Conservation (phyloP, 2,329 filamentous ascomycete species). For the Sclerotinia subarctica region DNA sequence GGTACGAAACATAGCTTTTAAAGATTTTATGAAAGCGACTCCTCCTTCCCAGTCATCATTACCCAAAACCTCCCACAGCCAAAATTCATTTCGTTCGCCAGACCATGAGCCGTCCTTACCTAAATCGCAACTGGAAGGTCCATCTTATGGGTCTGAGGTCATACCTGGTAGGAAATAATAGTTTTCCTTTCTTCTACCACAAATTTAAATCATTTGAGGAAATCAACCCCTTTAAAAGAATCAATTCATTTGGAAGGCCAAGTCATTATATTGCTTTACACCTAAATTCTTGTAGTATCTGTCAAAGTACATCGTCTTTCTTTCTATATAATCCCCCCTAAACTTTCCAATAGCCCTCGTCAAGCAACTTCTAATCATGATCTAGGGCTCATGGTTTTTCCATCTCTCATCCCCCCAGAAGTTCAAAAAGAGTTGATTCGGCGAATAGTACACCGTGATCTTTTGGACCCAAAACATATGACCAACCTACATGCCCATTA, state of each 20-base stretch:
- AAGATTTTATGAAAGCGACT: neutral
- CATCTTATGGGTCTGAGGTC: conserved; percentile 51
- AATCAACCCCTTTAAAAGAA: neutral
- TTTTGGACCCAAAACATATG: conserved; percentile 69
- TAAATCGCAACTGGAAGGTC: neutral
- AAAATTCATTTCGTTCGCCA: neutral
- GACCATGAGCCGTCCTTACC: neutral
- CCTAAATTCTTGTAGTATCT: neutral
- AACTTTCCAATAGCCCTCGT: neutral
- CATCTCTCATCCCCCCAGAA: conserved; percentile 65
- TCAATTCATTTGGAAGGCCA: neutral
- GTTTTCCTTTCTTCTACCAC: conserved; percentile 1
- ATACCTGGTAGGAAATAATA: conserved; percentile 59
- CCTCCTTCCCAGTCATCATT: neutral
- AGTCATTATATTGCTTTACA: neutral
- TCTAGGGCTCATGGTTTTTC: conserved; percentile 74
- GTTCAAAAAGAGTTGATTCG: conserved; percentile 70
- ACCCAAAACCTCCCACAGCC: neutral
- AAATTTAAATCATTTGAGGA: neutral
- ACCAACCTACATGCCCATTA: conserved; percentile 92
- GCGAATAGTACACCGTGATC: conserved; percentile 72
- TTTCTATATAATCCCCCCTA: neutral
- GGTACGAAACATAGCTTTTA: neutral
- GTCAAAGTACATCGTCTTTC: neutral
- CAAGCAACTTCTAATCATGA: conserved; percentile 26